A percentile compares a stretch with the other conserved stretches of the same genome.
These are phyloP conservation scores for Ammopiptanthus mongolicus DNA, from an alignment of 306 rosid species.

Conservation along the genomic window DNA sequence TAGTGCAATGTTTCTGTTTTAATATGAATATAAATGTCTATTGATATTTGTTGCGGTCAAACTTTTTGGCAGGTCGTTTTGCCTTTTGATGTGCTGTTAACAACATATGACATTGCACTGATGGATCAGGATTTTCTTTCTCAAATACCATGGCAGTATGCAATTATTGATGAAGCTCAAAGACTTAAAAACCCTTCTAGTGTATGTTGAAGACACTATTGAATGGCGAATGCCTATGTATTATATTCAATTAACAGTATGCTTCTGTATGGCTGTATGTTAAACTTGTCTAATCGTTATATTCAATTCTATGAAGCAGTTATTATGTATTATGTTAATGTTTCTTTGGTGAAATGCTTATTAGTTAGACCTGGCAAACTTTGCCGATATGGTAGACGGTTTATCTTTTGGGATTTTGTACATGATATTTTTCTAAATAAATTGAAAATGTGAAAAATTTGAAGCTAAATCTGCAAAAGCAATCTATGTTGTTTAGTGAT, in stretches of 20 bases:
- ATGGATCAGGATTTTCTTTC: conserved; percentile 91
- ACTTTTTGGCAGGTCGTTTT: conserved; percentile 50
- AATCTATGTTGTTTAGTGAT: background rate
- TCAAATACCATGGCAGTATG: conserved; percentile 91
- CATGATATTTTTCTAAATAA: background rate
- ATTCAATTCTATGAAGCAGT: conserved; percentile 10
- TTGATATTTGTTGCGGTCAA: conserved; percentile 18
- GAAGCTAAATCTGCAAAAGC: background rate
- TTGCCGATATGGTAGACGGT: background rate
- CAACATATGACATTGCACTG: conserved; percentile 82
- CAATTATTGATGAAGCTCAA: conserved; percentile 94
- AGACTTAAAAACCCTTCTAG: conserved; percentile 90
- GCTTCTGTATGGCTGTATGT: background rate
- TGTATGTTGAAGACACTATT: conserved; percentile 47
- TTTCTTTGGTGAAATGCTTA: background rate
- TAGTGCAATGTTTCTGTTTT: background rate
- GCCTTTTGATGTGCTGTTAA: conserved; percentile 84
- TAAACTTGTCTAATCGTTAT: background rate
- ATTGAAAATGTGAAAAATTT: background rate
- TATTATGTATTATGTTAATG: background rate
- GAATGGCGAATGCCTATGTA: background rate
- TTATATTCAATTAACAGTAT: conserved; percentile 4
- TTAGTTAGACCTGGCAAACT: background rate
- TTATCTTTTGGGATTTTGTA: background rate
- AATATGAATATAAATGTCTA: background rate